These are phyloP conservation scores for Dendryphion nanum DNA, from an alignment of 2,329 filamentous ascomycete species.

Conservation along the genomic window DNA sequence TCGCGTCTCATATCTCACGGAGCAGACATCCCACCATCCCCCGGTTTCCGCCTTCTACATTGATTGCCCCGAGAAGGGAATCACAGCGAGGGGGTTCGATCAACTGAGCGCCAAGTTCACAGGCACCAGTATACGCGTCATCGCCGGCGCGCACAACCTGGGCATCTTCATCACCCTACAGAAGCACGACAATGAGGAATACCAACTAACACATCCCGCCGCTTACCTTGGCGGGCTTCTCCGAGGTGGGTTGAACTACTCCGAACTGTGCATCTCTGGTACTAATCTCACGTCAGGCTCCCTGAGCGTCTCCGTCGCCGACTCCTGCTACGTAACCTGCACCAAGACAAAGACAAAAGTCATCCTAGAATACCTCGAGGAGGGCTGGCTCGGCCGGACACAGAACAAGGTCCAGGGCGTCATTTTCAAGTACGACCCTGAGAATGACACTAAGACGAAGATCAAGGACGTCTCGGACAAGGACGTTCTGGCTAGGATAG, in stretches of 20 bases:
- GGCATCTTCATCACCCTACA: constrained; percentile 92
- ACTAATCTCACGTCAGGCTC: constrained; percentile 48
- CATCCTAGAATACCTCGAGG: constrained; percentile 89
- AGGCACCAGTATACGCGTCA: constrained; percentile 87
- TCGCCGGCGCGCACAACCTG: constrained; percentile 87
- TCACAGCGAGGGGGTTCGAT: constrained; percentile 86
- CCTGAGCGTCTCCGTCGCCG: constrained; percentile 86
- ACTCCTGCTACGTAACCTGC: constrained; percentile 85
- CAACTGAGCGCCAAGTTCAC: constrained; percentile 98
- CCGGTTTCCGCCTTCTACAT: constrained; percentile 96
- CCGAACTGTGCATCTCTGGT: not conserved
- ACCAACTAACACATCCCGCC: constrained; percentile 92
- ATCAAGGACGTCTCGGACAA: constrained; percentile 85
- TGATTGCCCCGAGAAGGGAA: constrained; percentile 85
- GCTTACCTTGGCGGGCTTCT: constrained; percentile 87
- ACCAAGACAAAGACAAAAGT: constrained; percentile 87
- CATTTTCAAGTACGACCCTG: constrained; percentile 84
- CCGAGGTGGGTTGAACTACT: constrained; percentile 50
- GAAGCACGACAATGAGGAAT: constrained; percentile 79
- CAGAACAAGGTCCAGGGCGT: constrained; percentile 92
- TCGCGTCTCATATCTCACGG: constrained; percentile 89
- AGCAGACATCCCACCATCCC: constrained; percentile 97
- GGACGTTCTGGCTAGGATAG: constrained; percentile 78
- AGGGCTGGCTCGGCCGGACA: constrained; percentile 88
- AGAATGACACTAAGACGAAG: constrained; percentile 74